These are phyloP conservation scores for Elaeagnus macrophylla DNA, from an alignment of 306 rosid species.

Conservation along the genomic window DNA sequence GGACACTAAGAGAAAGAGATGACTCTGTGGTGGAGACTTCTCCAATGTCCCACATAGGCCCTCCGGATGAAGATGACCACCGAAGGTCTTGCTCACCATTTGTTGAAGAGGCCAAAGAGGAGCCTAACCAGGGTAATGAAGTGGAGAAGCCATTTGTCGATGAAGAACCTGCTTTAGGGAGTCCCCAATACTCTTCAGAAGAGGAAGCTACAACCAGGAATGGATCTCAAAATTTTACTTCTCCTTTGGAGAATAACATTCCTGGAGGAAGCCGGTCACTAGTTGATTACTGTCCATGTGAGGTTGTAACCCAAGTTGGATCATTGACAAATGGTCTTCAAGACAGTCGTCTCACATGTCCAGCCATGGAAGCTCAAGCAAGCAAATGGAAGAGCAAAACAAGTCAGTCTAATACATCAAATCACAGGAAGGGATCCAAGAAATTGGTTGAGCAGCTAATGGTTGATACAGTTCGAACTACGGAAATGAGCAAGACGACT, in stretches of 20 bases:
- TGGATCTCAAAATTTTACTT: slow-evolving; percentile 34
- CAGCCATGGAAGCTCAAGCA: slow-evolving; percentile 26
- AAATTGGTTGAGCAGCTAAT: slow-evolving; percentile 28
- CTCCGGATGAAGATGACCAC: slow-evolving; percentile 63
- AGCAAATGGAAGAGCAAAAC: slow-evolving; percentile 34
- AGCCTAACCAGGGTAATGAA: slow-evolving; percentile 35
- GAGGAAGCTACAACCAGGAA: slow-evolving; percentile 26
- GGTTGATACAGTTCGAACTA: slow-evolving; percentile 29
- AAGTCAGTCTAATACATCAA: slow-evolving; percentile 34
- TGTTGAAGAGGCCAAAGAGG: slow-evolving; percentile 21
- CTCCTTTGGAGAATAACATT: slow-evolving; percentile 35
- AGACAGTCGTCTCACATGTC: slow-evolving; percentile 23
- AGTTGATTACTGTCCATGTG: slow-evolving; percentile 55
- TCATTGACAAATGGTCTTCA: slow-evolving; percentile 40
- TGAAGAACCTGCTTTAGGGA: slow-evolving; percentile 40
- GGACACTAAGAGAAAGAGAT: slow-evolving; percentile 67
- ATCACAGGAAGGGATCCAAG: slow-evolving; percentile 32
- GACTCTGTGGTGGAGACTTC: slow-evolving; percentile 53
- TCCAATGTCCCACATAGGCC: slow-evolving; percentile 40
- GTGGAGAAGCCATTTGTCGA: slow-evolving; percentile 34
- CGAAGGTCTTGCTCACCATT: slow-evolving; percentile 41
- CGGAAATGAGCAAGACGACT: slow-evolving; percentile 43
- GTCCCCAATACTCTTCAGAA: slow-evolving; percentile 26
- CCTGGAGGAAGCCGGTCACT: slow-evolving; percentile 43
- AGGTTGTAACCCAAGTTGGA: slow-evolving; percentile 51